Base-by-base conservation (phyloP, 1,139 yeast genomes). In the Saccharomyces pastorianus region DNA sequence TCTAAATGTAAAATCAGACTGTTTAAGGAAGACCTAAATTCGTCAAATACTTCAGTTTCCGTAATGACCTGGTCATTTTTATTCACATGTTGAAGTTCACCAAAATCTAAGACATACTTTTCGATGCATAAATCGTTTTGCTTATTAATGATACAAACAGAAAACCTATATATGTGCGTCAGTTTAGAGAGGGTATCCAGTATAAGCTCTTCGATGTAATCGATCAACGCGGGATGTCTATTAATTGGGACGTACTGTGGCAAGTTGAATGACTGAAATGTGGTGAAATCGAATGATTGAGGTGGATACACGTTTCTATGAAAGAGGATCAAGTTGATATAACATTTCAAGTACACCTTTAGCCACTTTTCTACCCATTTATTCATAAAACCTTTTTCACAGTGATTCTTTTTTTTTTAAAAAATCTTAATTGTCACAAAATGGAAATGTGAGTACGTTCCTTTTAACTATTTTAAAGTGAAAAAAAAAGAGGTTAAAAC, bases 251-350 rank as follows among this genome's bases (percentile, higher is more conserved):
- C 51, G 53, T 57, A 62, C 25, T 66, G 67, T 0, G 72, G 71
- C 31, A 69, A 54, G 51, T 67, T 66, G 50, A 69, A 69, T n/a
- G 65, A 66, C 52, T 69, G 70, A 47, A 61, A 68, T 4, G 66
- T 67, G 2, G 69, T 67, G 50, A 65, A 54, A 32, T 61, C 64
- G 51, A 69, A 69, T 1, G 71, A 62, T 27, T 58, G 64, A 7
- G 57, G 32, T 4, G 72, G 72, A 50, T 69, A 69, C 4, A 68
- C 66, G 48, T 68, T 66, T 47, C 71, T 61, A 49, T 67, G 59
- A 53, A 61, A 68, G 11, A 69, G 58, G 2, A 69, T 60, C 29
- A 65, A 50, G 49, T 67, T 67, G 14, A 69, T 60, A 51, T 61
- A 67, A 51, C 70, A 63, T 58, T 68, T 68, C 38, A 68, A 52